Evolutionary conservation across 495 filamentous ascomycete genomes (phyloP).

Genomic region (Mycothermus thermophilus): DNA sequence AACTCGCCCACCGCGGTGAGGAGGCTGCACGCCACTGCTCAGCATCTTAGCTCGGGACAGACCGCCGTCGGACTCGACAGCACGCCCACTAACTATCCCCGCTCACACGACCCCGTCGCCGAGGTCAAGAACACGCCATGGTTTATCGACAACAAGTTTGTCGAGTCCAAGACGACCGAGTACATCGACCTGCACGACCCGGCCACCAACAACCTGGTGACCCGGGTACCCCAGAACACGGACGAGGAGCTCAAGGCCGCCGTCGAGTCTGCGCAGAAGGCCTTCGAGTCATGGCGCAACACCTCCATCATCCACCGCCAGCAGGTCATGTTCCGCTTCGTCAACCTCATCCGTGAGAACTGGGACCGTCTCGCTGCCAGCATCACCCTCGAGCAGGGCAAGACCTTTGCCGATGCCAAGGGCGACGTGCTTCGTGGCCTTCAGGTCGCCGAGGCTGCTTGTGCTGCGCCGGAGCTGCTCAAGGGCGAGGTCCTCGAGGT

Average conservation of each 20-base stretch:
- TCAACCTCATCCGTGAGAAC: constrained; percentile 75
- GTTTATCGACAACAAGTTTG: constrained; percentile 86
- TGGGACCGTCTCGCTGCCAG: constrained; percentile 92
- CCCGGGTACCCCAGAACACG: constrained; percentile 92
- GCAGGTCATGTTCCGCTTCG: constrained; percentile 96
- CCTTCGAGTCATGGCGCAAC: constrained; percentile 75
- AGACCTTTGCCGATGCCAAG: constrained; percentile 91
- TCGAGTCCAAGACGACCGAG: constrained; percentile 54
- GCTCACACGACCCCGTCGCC: constrained; percentile 64
- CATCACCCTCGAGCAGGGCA: constrained; percentile 96
- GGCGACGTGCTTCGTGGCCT: constrained; percentile 91
- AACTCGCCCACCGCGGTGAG: constrained; percentile 18
- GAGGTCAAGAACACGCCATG: constrained; percentile 69
- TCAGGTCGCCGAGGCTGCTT: constrained; percentile 94
- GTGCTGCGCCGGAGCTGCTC: constrained; percentile 85
- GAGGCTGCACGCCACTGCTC: constrained; percentile 47
- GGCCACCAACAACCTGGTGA: constrained; percentile 95
- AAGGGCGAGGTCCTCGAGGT: constrained; percentile 93
- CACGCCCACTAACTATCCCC: constrained; percentile 60
- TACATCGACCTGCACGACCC: constrained; percentile 94
- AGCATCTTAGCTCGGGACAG: constrained; percentile 34
- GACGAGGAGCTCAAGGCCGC: constrained; percentile 79
- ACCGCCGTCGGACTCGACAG: constrained; percentile 35
- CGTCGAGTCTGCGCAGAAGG: constrained; percentile 74
- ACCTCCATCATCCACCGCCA: constrained; percentile 76